Conservation (phyloP, 2,329 filamentous ascomycete species). For the Curvularia eragrostidis region DNA sequence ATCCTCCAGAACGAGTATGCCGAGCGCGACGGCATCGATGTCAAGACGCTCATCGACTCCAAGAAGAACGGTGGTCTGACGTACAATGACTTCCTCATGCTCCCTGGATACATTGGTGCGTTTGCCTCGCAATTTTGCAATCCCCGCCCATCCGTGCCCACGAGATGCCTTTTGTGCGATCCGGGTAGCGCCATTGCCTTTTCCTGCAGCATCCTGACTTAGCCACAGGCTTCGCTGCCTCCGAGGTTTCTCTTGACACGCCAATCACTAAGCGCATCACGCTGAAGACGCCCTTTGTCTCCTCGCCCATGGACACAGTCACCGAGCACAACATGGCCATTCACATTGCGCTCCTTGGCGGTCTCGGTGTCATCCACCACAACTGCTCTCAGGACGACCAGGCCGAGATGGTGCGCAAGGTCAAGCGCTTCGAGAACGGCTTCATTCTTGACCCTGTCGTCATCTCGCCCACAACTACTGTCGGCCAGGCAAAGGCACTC, state of each 20-base stretch:
- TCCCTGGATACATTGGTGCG: slow-evolving; percentile 92
- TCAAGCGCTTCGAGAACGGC: slow-evolving; percentile 99
- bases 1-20: slow-evolving; percentile 79
- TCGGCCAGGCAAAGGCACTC: slow-evolving; percentile 86
- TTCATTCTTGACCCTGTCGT: slow-evolving; percentile 97
- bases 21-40: slow-evolving; percentile 82
- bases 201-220: slow-evolving; percentile 12
- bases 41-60: slow-evolving; percentile 87
- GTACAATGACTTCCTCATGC: slow-evolving; percentile 97
- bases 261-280: slow-evolving; percentile 94
- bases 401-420: slow-evolving; percentile 98
- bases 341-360: slow-evolving; percentile 88
- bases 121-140: slow-evolving; percentile 17
- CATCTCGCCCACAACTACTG: slow-evolving; percentile 83
- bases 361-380: slow-evolving; percentile 96
- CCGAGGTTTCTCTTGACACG: slow-evolving; percentile 85
- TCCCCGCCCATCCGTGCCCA: too few species aligned
- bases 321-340: slow-evolving; percentile 99
- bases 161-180: too few species aligned
- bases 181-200: not conserved
- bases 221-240: slow-evolving; percentile 79
- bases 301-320: slow-evolving; percentile 99
- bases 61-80: slow-evolving; percentile 91
- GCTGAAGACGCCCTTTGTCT: slow-evolving; percentile 95
- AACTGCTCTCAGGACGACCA: slow-evolving; percentile 98